Evolutionary conservation across 352 stramenopile genomes (phyloP), one percentile per base, ranked within the genome.

Genomic region (Globisporangium uncinulatum): DNA sequence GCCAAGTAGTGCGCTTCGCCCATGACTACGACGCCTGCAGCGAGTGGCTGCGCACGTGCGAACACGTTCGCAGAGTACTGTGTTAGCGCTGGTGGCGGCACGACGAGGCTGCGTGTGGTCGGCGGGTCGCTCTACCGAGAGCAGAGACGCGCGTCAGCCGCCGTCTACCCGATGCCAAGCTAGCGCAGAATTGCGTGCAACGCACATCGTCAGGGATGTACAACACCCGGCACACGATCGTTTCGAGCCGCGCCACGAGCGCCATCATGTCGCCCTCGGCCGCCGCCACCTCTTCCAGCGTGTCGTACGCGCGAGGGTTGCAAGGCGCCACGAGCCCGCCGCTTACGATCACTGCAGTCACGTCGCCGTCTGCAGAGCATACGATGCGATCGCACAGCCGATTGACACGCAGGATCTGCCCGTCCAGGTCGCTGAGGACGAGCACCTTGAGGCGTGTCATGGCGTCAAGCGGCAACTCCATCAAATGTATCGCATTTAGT

Each of bases 251-350:
- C 17, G 86, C 92, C 50, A 95, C 84, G 48, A 94, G 68, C 63
- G 86, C 82, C 78, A 90, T 94, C 83, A 94, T 93, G 67, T 95
- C 86, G 61, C 86, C 86, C 72, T 95, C 85, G 21, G 83, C 85
- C 4, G 81, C 79, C 4, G 81, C 82, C 29, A 87, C 70, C 10
- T 56, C 65, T 66, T 92, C 83, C 10, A 82, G 68, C 42, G 66
- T 61, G 11, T 78, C 69, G 62, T 89, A 92, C 32, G 61, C 72
- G 48, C 68, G 67, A 24, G 74, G 63, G n/a, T 57, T 66, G 31
- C 71, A 69, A 43, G 63, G 70, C 29, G 69, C 62, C 31, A 91
- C 78, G 59, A 91, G 53, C 2, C 80, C 80, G 54, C 82, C 85
- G 31, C 72, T 81, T 21, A 94, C 77, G 37, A 94, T 74, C 55